Base-by-base conservation (phyloP, 2,329 filamentous ascomycete genomes). In the Camillea tinctor region DNA sequence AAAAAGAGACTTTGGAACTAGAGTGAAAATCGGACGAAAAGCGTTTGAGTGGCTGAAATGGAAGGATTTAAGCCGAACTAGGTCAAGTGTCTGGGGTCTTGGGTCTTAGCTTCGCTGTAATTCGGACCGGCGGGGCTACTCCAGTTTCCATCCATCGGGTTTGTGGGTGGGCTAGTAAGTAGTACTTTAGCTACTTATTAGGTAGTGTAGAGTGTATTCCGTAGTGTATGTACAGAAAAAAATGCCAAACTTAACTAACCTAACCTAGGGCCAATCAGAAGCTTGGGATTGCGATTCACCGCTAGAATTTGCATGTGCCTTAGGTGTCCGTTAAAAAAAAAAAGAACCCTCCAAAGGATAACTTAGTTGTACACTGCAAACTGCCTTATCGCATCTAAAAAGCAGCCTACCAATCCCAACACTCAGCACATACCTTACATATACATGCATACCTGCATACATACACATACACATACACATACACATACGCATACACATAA, bases 271-370 rank as follows among this genome's bases (percentile, higher is more conserved):
- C 54, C 36, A 60, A 60, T 57, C 40, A 22, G 51, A 40, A 17
- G 17, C 24, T 26, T 5, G 52, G 54, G 30, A 55, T 40, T 48
- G 54, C 48, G 52, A 36, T 51, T 65, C 60, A 64, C 64, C 64
- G 60, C 61, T 54, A 64, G 48, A 44, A 44, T 44, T 44, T 44
- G 36, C 26, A 44, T 44, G 36, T 44, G 13, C n/a, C 36, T 30
- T 30, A n/a, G 26, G 26, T 30, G 26, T 30, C 26, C 13, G 13
- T 7, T 7, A 26, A 26, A 26, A 4, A 26, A 4, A 26, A 4
- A 9, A 30, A 9, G 8, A 30, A 30, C 26, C 26, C 13, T 9
- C 26, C 24, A 4, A 26, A 8, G 8, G 7, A 13, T 13, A 40
- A 40, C 7, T 4, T 13, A 8, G 3, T 11, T 3, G 15, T 8